A percentile compares a stretch with the other conserved stretches of the same genome.
phyloP scores from a whole-genome alignment of 169 alveolate genomes.

The Plasmodium gonderi region DNA sequence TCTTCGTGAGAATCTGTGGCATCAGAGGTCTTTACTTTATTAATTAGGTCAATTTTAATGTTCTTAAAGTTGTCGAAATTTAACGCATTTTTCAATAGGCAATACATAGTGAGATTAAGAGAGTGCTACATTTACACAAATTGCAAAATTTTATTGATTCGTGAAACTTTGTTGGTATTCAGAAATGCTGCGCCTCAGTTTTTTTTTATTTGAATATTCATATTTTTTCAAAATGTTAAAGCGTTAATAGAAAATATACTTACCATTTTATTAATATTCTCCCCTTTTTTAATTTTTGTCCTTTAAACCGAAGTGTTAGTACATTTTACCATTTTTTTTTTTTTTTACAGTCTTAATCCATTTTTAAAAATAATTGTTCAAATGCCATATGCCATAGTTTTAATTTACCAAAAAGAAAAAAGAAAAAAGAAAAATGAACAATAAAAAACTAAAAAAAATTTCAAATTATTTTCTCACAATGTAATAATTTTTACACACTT shows the following conservation, averaged over 20 bases:
- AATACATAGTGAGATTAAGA: conserved; percentile 44
- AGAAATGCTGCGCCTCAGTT: background rate
- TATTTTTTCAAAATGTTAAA: conserved; percentile 9
- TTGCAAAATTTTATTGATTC: background rate
- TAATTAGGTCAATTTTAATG: conserved; percentile 59
- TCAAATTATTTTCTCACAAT: background rate
- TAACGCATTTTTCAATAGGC: conserved; percentile 61
- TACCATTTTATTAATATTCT: background rate
- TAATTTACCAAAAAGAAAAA: background rate
- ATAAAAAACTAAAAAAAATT: background rate
- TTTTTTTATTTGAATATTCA: background rate
- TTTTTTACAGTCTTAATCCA: background rate
- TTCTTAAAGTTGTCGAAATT: conserved; percentile 63
- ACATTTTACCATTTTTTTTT: conserved; percentile 32
- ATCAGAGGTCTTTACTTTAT: conserved; percentile 43
- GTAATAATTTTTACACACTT: background rate
- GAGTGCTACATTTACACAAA: conserved; percentile 11
- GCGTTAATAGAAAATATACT: background rate
- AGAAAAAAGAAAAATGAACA: background rate
- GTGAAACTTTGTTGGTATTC: background rate
- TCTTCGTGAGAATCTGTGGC: conserved; percentile 40
- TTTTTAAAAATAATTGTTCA: background rate
- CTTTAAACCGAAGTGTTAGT: background rate
- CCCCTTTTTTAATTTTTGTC: conserved; percentile 6
- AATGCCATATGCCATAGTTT: background rate